Base-by-base conservation (phyloP, 495 filamentous ascomycete species). In the Penicillium soppii region DNA sequence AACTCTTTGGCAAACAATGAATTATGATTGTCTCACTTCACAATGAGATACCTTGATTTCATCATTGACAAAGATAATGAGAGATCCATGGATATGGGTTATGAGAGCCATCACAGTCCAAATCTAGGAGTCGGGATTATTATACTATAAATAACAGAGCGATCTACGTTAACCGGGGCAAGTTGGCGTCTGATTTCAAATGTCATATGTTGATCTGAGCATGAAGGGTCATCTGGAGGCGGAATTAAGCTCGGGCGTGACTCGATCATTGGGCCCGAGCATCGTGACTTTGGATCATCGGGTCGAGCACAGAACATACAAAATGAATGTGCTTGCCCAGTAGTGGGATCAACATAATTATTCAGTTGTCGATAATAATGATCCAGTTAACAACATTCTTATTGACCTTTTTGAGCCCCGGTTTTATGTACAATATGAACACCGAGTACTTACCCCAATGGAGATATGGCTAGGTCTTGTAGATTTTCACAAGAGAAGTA, bases 221-320 rank as follows among this genome's bases (percentile, higher is more conserved):
- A 43, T 37, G 27, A n/a, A 37, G 32, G 50, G 53, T 63, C 60
- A 63, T 57, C 51, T 45, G 60, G 33, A 39, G 50, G 41, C 25
- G 40, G 36, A 26, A 30, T 37, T 30, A 42, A 25, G 49, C 40
- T 43, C 29, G 38, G 52, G 52, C 46, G 53, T 63, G 60, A 63
- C 47, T 5, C 12, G 53, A 49, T 62, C 53, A 60, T 49, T 54
- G 33, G 56, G 43, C 39, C 39, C 42, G 19, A 51, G n/a, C 19
- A 47, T 25, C 9, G 44, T 37, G 30, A 35, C n/a, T 9, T 48
- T 47, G 33, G 53, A 47, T 13, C 30, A 42, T 41, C 46, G 26
- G 49, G 19, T 20, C 21, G 4, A 35, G 22, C 17, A 7, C 10
- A 16, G n/a, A 23, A 16, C 5, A 13, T 17, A 43, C 25, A 26